These are phyloP conservation scores for Xylariomycetidae sp. DNA, from an alignment of 2,329 filamentous ascomycete genomes.

Conservation along the genomic window DNA sequence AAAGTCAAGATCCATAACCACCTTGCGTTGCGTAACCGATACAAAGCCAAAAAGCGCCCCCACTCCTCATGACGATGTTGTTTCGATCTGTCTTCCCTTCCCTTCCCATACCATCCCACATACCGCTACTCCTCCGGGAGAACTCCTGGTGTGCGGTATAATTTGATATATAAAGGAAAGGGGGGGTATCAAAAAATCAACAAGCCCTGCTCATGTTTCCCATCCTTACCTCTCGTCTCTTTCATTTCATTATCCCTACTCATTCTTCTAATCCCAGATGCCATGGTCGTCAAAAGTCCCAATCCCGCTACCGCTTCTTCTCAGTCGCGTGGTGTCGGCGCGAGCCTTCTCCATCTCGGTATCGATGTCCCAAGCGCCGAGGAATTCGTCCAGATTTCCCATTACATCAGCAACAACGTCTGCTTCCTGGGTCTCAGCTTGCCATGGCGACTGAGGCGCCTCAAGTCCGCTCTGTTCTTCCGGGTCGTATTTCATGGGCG, in stretches of 20 bases:
- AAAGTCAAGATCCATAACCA: no score
- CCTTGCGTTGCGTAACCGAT: no score
- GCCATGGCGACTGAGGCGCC: constrained; percentile 25
- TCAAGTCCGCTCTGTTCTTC: constrained; percentile 10
- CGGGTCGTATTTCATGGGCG: neutral
- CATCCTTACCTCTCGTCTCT: no score
- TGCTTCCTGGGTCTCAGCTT: constrained; percentile 18
- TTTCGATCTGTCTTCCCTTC: no score
- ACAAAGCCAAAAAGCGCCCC: no score
- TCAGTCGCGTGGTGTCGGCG: neutral
- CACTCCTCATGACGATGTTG: no score
- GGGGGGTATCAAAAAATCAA: no score
- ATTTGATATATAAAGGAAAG: no score
- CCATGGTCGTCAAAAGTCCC: constrained; percentile 1
- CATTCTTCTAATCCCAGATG: neutral
- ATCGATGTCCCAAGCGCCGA: constrained; percentile 36
- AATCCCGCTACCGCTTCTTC: constrained; percentile 3
- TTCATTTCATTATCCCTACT: constrained; percentile 23
- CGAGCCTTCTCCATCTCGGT: constrained; percentile 27
- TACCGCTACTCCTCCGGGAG: no score
- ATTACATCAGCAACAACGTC: constrained; percentile 43
- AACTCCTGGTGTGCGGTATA: no score
- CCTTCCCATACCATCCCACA: no score
- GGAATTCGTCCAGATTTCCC: constrained; percentile 40
- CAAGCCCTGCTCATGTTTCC: no score